Evolutionary conservation across 1,139 yeast genomes (phyloP), one percentile per base, ranked within the genome.

Genomic region (Scheffersomyces lignicola): DNA sequence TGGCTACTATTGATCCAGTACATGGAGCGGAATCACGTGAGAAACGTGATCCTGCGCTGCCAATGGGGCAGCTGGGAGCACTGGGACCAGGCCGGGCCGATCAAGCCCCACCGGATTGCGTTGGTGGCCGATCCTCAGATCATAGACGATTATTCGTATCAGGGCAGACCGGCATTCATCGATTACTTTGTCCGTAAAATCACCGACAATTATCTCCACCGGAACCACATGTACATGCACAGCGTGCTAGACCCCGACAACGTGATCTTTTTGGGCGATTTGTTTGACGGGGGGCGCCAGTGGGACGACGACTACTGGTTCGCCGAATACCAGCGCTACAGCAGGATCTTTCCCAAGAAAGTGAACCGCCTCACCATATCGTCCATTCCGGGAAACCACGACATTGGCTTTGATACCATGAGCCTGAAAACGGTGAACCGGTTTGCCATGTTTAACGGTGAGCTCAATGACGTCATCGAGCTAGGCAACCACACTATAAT

Each of bases 221-320:
- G 94, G 42, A 89, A 90, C 51, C 85, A 89, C 75, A 73, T 73
- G 39, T 68, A 71, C 38, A 64, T 85, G 33, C 83, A 85, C 45
- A 49, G 62, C 7, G 47, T 62, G 3, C 67, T 92, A 35, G 77
- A 80, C 32, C 96, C 97, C 0, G 84, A 90, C 50, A 67, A 87
- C 3, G 78, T 80, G 1, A 60, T 90, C 5, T 92, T 88, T 52
- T 63, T 92, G 30, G 98, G 98, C 0, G 98, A 92, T 54, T 60
- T 90, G 39, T 87, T 90, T 52, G 98, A 92, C 58, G 97, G 97
- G 10, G 98, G 98, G 0, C 69, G 97, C 39, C 88, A 86, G 42
- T 89, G 96, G 95, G 66, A 62, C 4, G 52, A 54, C 34, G 43
- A 48, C 2, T 65, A 60, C 14, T 92, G 97, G 97, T 52, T 73